Conservation (phyloP, 2,329 filamentous ascomycete genomes). For the Exophiala sp. region DNA sequence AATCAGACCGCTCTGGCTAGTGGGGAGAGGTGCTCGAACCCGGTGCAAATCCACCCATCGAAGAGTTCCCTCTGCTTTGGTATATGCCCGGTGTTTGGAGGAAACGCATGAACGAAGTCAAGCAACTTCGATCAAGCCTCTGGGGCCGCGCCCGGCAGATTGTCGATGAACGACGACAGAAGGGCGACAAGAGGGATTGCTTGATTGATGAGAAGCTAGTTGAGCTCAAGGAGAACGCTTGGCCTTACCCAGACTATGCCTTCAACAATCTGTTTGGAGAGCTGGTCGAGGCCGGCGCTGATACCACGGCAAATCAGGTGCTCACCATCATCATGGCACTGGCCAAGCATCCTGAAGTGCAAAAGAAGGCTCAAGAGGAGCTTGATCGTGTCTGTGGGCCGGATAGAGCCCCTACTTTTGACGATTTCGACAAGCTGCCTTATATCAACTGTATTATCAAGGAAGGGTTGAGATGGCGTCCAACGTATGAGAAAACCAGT, state of each 20-base stretch:
- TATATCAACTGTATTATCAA: slow-evolving; percentile 33
- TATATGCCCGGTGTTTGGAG: slow-evolving; percentile 17
- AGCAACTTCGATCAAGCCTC: slow-evolving; percentile 4
- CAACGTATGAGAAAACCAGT: slow-evolving; percentile 40
- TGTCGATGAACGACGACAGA: slow-evolving; percentile 3
- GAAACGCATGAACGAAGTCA: slow-evolving; percentile 8
- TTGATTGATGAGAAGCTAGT: slow-evolving; percentile 17
- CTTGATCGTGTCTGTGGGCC: slow-evolving; percentile 37
- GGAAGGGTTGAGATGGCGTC: slow-evolving; percentile 37
- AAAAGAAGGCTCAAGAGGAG: slow-evolving; percentile 41
- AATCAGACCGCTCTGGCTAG: too few relatives aligned
- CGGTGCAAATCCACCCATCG: slow-evolving; percentile 16
- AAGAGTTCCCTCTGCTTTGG: slow-evolving; percentile 12
- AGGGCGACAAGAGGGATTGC: slow-evolving; percentile 11
- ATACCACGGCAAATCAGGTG: slow-evolving; percentile 42
- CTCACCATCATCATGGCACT: slow-evolving; percentile 47
- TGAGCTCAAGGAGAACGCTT: slow-evolving; percentile 25
- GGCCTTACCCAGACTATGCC: slow-evolving; percentile 13
- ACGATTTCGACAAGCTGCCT: slow-evolving; percentile 30
- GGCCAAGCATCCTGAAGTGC: slow-evolving; percentile 43
- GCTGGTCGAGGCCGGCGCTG: slow-evolving; percentile 29
- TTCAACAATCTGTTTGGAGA: slow-evolving; percentile 20
- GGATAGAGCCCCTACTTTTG: slow-evolving; percentile 31
- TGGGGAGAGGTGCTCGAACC: slow-evolving; percentile 16
- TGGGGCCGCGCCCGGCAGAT: slow-evolving; percentile 12